Base-by-base conservation (phyloP, 805 yeast genomes). In the Saccharomycopsis selenospora region DNA sequence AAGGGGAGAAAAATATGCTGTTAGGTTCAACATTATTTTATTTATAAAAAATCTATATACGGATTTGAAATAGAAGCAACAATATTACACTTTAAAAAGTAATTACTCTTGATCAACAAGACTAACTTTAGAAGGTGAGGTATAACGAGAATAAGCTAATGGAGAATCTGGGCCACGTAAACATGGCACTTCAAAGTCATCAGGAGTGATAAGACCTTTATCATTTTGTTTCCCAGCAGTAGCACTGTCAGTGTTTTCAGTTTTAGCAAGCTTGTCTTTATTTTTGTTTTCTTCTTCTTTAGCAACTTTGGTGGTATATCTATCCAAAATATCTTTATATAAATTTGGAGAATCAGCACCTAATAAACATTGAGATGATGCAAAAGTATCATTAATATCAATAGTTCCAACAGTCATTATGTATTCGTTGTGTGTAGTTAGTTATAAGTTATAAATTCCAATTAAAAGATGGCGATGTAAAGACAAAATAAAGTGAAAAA, bases 141-240 rank as follows among this genome's bases (percentile, higher is more conserved):
- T 22, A 40, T 36, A 52, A 8, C 55, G 47, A 24, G 55, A 52
- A 33, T 52, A 52, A 14, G 36, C 40, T 11, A 23, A 36, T 11
- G 55, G 55, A 26, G 49, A 52, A 13, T 52, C 55, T 8, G 55
- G 55, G 3, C 55, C 55, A 13, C 50, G 41, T 17, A 52, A 36
- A 22, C 46, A 26, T 8, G 55, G 55, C 13, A 52, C 26, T 11
- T 30, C 44, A 3, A 49, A 26, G 4, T 27, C 18, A 10, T 46
- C 50, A n/a, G n/a, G n/a, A n/a, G n/a, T n/a, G n/a, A n/a, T n/a
- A n/a, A n/a, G n/a, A n/a, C n/a, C n/a, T n/a, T n/a, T n/a, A n/a
- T n/a, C n/a, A n/a, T n/a, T n/a, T 7, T 40, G 47, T 29, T 36
- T 24, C 17, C 28, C 36, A 24, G 13, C 46, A 33, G 4, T 20